Base-by-base conservation (phyloP, 2,329 filamentous ascomycete genomes). In the Fusarium piperis region DNA sequence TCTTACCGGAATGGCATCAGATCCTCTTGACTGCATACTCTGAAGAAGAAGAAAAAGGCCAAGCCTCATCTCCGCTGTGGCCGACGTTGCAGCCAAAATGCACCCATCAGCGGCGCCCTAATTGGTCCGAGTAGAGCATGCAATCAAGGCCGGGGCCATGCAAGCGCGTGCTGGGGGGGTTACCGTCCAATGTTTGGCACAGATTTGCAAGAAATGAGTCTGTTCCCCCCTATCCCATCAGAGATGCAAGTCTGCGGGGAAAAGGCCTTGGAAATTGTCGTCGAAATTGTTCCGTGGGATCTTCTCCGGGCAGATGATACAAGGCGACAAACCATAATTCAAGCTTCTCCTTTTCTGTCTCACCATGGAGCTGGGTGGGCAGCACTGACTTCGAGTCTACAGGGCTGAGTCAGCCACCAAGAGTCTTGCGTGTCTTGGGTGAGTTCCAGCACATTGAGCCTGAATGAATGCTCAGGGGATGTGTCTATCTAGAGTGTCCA, bases 11-110 rank as follows among this genome's bases (percentile, higher is more conserved):
- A 52, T 33, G 28, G 51, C 30, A 20, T 36, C 51, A 55, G 51
- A 55, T 55, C 51, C 51, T 55, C 32, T 20, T 20, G 20, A 33
- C 39, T 39, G 9, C 20, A 30, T 23, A 55, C 41, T 35, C 16
- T 6, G 20, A 46, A 20, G 35, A 26, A 35, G 18, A 51, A n/a
- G 23, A 53, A 46, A 46, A 58, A 46, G 44, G 59, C 64, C 67
- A 71, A 71, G 68, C 23, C 64, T 69, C 68, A 72, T 72, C 58
- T 72, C 69, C 68, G 68, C 13, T 33, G 28, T 57, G 30, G 39
- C 23, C 53, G 53, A 35, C 23, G 36, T 32, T 41, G 64, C 64
- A 58, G 53, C 53, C 46, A 65, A 39, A 58, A 41, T 68, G 68
- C 59, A 65, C 38, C 39, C 59, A 62, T 56, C 55, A 38, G 33